A percentile compares a stretch with the other conserved stretches of the same genome.
phyloP scores from a whole-genome alignment of 169 alveolate species.

The Plasmodium gallinaceum region DNA sequence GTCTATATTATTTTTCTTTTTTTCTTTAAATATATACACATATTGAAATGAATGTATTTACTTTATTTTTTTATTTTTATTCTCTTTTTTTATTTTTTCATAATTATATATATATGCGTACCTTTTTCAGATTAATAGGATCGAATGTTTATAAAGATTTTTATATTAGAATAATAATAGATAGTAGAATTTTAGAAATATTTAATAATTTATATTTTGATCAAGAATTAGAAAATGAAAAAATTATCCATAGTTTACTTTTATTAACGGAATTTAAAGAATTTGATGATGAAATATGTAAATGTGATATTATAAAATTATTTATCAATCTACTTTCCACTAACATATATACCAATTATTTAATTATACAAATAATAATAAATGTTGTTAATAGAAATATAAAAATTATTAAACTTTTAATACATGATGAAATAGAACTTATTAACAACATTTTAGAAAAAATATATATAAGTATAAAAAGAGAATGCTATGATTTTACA shows the following conservation, averaged over 20 bases:
- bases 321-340: background rate
- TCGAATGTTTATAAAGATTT: conserved; percentile 8
- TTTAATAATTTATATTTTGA: conserved; percentile 13
- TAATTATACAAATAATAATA: conserved; percentile 29
- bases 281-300: conserved; percentile 29
- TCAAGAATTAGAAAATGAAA: conserved; percentile 10
- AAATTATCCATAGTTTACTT: conserved; percentile 30
- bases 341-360: background rate
- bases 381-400: conserved; percentile 8
- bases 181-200: conserved; percentile 23
- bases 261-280: conserved; percentile 38
- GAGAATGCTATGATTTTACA: conserved; percentile 14
- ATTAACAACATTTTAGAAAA: conserved; percentile 27
- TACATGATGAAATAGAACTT: conserved; percentile 7
- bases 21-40: background rate
- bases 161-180: conserved; percentile 9
- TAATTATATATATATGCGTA: background rate
- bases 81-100: background rate
- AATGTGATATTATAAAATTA: conserved; percentile 35
- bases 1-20: background rate
- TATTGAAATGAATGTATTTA: background rate
- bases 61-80: too few species aligned
- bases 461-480: conserved; percentile 13
- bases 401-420: conserved; percentile 3
- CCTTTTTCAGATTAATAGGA: conserved; percentile 7